A percentile compares a stretch with the other conserved stretches of the same genome.
Evolutionary conservation across 2,329 filamentous ascomycete species (phyloP).

Genomic region (Emergomyces africanus): DNA sequence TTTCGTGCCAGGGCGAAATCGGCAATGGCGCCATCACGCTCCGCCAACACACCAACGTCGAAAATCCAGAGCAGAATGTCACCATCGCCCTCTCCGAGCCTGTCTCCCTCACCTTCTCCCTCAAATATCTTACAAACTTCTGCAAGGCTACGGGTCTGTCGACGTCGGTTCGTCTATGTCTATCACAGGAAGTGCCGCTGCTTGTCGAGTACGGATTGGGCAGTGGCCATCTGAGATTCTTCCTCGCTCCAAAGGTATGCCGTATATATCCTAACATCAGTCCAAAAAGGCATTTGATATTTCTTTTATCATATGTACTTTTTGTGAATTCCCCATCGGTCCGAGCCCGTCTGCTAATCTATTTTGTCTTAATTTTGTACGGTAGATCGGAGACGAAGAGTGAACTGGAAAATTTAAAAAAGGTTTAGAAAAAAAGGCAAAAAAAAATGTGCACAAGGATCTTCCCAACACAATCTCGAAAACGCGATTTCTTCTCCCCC

Average conservation of each 20-base stretch:
- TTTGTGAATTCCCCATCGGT: background rate
- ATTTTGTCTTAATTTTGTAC: background rate
- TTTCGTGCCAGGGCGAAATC: slow-evolving; percentile 86
- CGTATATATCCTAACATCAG: slow-evolving; percentile 3
- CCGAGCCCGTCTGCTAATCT: slow-evolving; percentile 21
- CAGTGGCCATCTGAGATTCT: slow-evolving; percentile 88
- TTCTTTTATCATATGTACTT: background rate
- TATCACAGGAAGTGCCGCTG: slow-evolving; percentile 92
- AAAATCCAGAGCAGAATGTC: slow-evolving; percentile 76
- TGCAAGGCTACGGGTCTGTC: slow-evolving; percentile 92
- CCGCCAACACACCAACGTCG: slow-evolving; percentile 74
- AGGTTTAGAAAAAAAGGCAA: background rate
- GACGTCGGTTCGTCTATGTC: slow-evolving; percentile 70
- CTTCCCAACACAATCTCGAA: background rate
- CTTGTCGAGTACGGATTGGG: slow-evolving; percentile 84
- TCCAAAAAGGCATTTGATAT: background rate
- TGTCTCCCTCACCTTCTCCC: slow-evolving; percentile 88
- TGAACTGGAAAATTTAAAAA: slow-evolving; percentile 20
- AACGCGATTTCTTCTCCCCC: background rate
- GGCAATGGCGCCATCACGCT: slow-evolving; percentile 90
- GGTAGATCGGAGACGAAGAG: slow-evolving; percentile 51
- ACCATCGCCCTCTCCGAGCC: slow-evolving; percentile 86
- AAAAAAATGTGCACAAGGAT: background rate
- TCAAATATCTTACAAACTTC: slow-evolving; percentile 99
- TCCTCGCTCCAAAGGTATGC: slow-evolving; percentile 89